Percentiles rank a stretch among this genome's conserved stretches.
These are phyloP conservation scores for Ensete ventricosum DNA, from an alignment of 176 grass and related monocot species.

Conservation along the genomic window DNA sequence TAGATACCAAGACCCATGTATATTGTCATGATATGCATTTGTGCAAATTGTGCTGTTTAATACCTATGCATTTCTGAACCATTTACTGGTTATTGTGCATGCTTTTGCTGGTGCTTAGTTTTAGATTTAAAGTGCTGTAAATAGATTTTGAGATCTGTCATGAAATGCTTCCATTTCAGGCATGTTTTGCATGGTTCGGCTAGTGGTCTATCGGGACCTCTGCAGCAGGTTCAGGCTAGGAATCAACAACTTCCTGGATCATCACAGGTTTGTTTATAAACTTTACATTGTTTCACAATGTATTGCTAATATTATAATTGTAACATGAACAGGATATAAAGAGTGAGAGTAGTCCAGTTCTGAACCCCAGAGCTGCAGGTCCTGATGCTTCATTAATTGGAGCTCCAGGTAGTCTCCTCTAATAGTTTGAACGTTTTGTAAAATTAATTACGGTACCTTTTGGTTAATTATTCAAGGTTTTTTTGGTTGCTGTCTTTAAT, in stretches of 20 bases:
- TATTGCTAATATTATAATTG: conserved; percentile 25
- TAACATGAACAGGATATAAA: conserved; percentile 57
- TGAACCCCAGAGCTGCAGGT: conserved; percentile 59
- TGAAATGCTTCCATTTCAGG: conserved; percentile 23
- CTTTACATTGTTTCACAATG: not conserved
- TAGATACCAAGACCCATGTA: too few relatives aligned
- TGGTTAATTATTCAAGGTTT: too few relatives aligned
- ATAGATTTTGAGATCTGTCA: not conserved
- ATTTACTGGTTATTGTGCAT: not conserved
- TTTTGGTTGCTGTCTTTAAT: too few relatives aligned
- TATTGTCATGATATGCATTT: too few relatives aligned
- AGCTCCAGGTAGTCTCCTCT: conserved; percentile 48
- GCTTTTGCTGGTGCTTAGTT: not conserved
- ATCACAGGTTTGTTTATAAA: conserved; percentile 42
- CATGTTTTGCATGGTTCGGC: conserved; percentile 77
- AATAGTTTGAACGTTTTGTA: too few relatives aligned
- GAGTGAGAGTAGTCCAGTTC: conserved; percentile 66
- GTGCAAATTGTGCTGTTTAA: too few relatives aligned
- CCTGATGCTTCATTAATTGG: conserved; percentile 74
- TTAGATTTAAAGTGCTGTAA: not conserved
- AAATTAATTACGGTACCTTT: too few relatives aligned
- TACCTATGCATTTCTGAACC: too few relatives aligned
- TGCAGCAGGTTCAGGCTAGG: conserved; percentile 78
- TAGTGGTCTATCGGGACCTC: conserved; percentile 56
- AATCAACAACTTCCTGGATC: conserved; percentile 72